Evolutionary conservation across 2,329 filamentous ascomycete genomes (phyloP), one percentile per base, ranked within the genome.

Genomic region (Trichoderma oligosporum): DNA sequence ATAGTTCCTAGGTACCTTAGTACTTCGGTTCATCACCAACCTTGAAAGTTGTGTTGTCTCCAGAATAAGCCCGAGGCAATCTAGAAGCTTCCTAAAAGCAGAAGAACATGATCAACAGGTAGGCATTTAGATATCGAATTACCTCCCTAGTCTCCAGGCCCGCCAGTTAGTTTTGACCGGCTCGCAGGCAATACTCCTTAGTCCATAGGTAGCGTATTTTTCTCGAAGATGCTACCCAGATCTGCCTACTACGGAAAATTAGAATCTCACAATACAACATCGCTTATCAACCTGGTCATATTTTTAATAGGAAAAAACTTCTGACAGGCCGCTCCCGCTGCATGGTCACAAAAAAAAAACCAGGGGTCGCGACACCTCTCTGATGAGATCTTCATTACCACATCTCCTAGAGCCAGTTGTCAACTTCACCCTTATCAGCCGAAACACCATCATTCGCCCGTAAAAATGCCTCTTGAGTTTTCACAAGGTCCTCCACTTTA

Each of bases 401-500:
- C 39, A 54, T 39, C 31, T 27, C 33, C n/a, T 44, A 24, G 29
- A 22, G 39, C 51, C 29, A 45, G 22, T 20, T 45, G 39, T 29
- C 52, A 55, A 44, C 11, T n/a, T 16, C 31, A 39, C n/a, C 16
- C 41, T 54, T 55, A 55, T 55, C 51, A 16, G 51, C 49, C 25
- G n/a, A 24, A 29, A 12, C 22, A 16, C 38, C 36, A 22, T 38
- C 41, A 55, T 55, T 46, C 41, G 52, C 22, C 22, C 52, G 25
- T 44, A 18, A 39, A 53, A 55, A 55, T 55, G 39, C 52, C 52
- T 29, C 52, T n/a, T 38, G 52, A n/a, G 8, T 11, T 22, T 29
- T 36, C 16, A 18, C n/a, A 22, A 45, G 12, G 22, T 25, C 27
- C 16, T 35, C 51, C 51, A 35, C 51, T 54, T 44, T 45, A 5